Evolutionary conservation across 441 rosid species (phyloP).

Genomic region (Pelargonium myrrhifolium): DNA sequence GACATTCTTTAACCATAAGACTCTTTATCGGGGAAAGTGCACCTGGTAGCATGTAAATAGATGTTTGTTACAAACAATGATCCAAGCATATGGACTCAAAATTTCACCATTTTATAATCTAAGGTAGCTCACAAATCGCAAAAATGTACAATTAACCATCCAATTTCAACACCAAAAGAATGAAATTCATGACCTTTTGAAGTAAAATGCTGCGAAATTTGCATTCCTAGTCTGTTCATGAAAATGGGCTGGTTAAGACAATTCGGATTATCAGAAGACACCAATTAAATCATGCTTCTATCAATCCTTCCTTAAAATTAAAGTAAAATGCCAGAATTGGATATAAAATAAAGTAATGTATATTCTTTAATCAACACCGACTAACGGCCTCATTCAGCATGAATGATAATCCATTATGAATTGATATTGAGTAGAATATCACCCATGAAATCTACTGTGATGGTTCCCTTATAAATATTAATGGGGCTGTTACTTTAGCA

Average conservation of each 20-base stretch:
- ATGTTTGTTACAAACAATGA: neutral
- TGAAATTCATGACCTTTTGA: neutral
- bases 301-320: too few relatives aligned
- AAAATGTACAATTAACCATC: neutral
- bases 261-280: too few relatives aligned
- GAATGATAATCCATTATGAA: neutral
- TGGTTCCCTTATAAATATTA: neutral
- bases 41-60: neutral
- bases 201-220: neutral
- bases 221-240: neutral
- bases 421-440: neutral
- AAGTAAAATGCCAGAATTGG: too few relatives aligned
- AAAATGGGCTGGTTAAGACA: neutral
- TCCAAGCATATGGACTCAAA: neutral
- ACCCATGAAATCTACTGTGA: neutral
- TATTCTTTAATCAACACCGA: neutral
- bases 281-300: too few relatives aligned
- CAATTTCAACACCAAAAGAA: neutral
- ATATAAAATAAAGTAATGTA: neutral
- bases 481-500: neutral
- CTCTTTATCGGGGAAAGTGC: neutral
- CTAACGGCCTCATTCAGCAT: neutral
- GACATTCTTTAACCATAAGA: neutral
- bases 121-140: neutral
- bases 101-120: neutral